phyloP scores from a whole-genome alignment of 108 stramenopile species.

The Nannochloropsis granulata region DNA sequence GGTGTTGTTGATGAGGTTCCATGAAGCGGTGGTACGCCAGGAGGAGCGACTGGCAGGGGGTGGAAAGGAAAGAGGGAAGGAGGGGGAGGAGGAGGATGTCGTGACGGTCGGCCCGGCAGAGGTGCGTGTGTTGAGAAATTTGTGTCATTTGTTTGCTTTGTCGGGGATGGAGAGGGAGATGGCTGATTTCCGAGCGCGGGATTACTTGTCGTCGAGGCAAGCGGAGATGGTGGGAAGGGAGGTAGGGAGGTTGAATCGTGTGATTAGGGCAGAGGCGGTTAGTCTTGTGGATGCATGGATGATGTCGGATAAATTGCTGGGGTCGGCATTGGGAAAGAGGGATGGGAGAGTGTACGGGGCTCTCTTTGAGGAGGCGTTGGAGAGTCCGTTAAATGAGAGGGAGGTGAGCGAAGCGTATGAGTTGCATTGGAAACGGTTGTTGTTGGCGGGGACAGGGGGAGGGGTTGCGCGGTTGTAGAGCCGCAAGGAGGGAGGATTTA shows the following conservation, averaged over 20 bases:
- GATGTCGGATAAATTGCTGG: constrained; percentile 23
- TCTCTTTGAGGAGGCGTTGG: neutral
- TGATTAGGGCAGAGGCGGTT: constrained; percentile 18
- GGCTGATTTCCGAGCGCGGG: constrained; percentile 17
- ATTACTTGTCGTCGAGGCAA: neutral
- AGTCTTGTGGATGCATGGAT: constrained; percentile 26
- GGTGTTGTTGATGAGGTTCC: neutral
- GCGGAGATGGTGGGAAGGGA: neutral
- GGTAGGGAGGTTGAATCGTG: constrained; percentile 5
- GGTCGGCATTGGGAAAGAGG: constrained; percentile 8
- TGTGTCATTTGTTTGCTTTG: constrained; percentile 9
- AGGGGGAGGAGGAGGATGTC: neutral
- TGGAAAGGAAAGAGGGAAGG: neutral
- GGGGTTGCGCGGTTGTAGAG: neutral
- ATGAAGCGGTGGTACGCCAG: constrained; percentile 5
- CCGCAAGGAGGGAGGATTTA: neutral
- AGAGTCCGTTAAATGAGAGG: neutral
- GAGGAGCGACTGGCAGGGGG: neutral
- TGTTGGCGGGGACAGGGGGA: neutral
- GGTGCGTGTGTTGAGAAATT: constrained; percentile 1
- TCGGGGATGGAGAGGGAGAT: constrained; percentile 32
- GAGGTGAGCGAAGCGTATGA: neutral
- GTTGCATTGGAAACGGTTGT: neutral
- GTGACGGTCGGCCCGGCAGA: neutral
- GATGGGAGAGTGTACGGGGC: constrained; percentile 11